phyloP scores from a whole-genome alignment of 768 basidiomycete species.

The Amyloporia xantha region DNA sequence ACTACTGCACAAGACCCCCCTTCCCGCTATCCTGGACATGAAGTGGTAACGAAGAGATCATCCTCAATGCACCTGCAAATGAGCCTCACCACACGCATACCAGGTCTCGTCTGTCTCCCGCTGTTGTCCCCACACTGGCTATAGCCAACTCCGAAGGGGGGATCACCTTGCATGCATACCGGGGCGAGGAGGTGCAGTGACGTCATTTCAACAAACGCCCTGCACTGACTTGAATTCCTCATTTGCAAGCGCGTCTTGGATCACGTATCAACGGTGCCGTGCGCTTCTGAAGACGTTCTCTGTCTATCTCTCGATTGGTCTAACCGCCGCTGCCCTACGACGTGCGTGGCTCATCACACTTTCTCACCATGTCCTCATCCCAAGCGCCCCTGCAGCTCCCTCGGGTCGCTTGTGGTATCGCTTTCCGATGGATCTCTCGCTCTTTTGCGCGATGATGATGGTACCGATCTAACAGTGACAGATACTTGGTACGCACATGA shows the following conservation, averaged over 20 bases:
- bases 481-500: conserved; percentile 84
- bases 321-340: conserved; percentile 47
- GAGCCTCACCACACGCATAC: conserved; percentile 3
- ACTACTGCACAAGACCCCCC: conserved; percentile 59
- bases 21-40: conserved; percentile 86
- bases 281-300: conserved; percentile 49
- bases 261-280: conserved; percentile 37
- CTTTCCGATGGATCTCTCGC: conserved; percentile 73
- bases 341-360: conserved; percentile 29
- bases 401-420: conserved; percentile 67
- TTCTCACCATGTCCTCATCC: background rate
- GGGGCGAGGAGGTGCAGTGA: conserved; percentile 36
- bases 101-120: conserved; percentile 55
- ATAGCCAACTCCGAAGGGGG: conserved; percentile 85
- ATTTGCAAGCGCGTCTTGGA: too few relatives aligned
- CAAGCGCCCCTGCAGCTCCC: conserved; percentile 28
- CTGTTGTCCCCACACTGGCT: conserved; percentile 46
- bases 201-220: too few relatives aligned
- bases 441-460: conserved; percentile 46
- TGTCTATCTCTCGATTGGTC: conserved; percentile 96
- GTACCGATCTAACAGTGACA: conserved; percentile 36
- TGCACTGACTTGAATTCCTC: too few relatives aligned
- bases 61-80: background rate
- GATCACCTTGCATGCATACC: conserved; percentile 57
- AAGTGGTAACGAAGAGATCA: conserved; percentile 65